A percentile compares a stretch with the other conserved stretches of the same genome.
These are phyloP conservation scores for Ramalina peruviana DNA, from an alignment of 495 filamentous ascomycete genomes.

Conservation along the genomic window DNA sequence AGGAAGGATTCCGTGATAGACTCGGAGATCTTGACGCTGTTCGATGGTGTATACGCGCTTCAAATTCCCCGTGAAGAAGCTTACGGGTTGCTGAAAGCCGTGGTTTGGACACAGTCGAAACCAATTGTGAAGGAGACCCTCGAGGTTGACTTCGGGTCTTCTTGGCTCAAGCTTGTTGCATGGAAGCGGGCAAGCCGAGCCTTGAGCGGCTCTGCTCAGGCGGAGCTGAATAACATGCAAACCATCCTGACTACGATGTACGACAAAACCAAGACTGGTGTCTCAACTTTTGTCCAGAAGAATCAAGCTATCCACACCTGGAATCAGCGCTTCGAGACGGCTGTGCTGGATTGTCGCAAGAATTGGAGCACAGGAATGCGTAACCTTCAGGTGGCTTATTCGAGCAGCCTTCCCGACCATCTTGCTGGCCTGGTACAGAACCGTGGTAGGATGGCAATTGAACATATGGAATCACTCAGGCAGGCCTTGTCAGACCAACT, in stretches of 20 bases:
- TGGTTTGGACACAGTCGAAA: constrained; percentile 37
- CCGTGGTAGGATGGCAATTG: not conserved
- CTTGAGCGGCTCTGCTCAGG: constrained; percentile 29
- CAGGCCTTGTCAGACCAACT: not conserved
- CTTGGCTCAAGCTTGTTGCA: constrained; percentile 43
- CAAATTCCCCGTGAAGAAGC: constrained; percentile 44
- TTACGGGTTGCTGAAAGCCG: constrained; percentile 42
- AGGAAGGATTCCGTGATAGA: constrained; percentile 29
- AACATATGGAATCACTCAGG: not conserved
- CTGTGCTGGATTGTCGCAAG: not conserved
- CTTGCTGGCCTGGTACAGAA: constrained; percentile 2
- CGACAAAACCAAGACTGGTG: constrained; percentile 33
- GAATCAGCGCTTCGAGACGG: not conserved
- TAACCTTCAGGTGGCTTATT: constrained; percentile 6
- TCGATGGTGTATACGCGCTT: constrained; percentile 45
- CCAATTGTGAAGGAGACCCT: constrained; percentile 39
- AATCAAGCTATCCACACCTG: constrained; percentile 23
- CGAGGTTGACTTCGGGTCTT: constrained; percentile 45
- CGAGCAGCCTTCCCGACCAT: not conserved
- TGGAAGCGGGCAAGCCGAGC: constrained; percentile 38
- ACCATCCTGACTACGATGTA: constrained; percentile 29
- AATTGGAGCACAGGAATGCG: constrained; percentile 3
- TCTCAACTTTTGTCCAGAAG: constrained; percentile 36
- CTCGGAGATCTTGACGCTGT: constrained; percentile 36
- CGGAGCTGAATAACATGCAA: constrained; percentile 30